These are phyloP conservation scores for Viola odorata DNA, from an alignment of 345 rosid genomes.

Conservation along the genomic window DNA sequence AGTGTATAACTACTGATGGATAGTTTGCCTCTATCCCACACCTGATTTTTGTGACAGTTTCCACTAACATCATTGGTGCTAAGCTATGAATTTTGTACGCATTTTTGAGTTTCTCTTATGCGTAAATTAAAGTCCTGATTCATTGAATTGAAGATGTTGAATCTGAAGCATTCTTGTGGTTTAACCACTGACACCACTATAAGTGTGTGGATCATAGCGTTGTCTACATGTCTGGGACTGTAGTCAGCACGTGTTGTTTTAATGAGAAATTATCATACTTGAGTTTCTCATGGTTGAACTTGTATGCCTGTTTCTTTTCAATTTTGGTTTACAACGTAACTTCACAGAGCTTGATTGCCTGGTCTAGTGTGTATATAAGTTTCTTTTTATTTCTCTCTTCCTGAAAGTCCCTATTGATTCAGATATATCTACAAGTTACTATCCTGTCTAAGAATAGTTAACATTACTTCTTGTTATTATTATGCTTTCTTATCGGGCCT, in stretches of 20 bases:
- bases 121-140: neutral
- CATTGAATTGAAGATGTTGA: neutral
- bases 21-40: neutral
- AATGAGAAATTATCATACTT: neutral
- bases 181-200: neutral
- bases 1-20: neutral
- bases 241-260: neutral
- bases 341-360: slow-evolving; percentile 22
- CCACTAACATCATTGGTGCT: neutral
- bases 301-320: slow-evolving; percentile 3
- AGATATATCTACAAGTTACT: no score
- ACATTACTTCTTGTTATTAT: neutral
- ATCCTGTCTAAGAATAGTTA: neutral
- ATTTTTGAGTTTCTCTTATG: neutral
- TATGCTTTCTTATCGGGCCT: neutral
- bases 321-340: slow-evolving; percentile 28
- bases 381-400: no score
- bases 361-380: no score
- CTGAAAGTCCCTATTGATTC: no score
- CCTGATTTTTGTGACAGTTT: neutral
- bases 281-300: neutral
- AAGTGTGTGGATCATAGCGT: neutral
- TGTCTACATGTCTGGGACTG: neutral
- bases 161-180: neutral
- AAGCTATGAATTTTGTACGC: neutral